These are phyloP conservation scores for Phyllosticta capitalensis DNA, from an alignment of 2,329 filamentous ascomycete species.

Conservation along the genomic window DNA sequence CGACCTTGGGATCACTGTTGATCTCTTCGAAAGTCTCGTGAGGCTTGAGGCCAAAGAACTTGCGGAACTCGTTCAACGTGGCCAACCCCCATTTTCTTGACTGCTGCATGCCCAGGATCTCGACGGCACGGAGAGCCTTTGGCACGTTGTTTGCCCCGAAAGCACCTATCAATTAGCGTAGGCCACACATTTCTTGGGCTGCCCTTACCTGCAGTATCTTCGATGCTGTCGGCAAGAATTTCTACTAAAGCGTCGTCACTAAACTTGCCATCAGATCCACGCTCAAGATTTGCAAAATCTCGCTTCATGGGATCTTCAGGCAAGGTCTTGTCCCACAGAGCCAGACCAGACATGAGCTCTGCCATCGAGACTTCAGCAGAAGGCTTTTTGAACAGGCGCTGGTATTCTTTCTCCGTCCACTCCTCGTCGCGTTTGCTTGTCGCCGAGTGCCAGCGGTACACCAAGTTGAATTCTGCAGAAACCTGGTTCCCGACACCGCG, in stretches of 20 bases:
- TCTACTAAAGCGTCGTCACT: constrained; percentile 65
- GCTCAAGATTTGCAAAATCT: constrained; percentile 55
- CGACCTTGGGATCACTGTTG: constrained; percentile 64
- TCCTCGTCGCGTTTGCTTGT: constrained; percentile 64
- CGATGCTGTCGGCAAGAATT: constrained; percentile 56
- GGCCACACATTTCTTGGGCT: background rate
- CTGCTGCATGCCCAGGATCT: constrained; percentile 70
- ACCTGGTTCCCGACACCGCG: constrained; percentile 71
- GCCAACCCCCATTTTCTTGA: constrained; percentile 68
- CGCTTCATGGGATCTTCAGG: constrained; percentile 57
- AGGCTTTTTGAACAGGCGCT: constrained; percentile 35
- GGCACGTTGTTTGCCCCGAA: constrained; percentile 60
- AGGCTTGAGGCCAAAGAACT: constrained; percentile 67
- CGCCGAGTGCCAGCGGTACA: constrained; percentile 78
- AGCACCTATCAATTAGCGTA: constrained; percentile 18
- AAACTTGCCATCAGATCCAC: constrained; percentile 58
- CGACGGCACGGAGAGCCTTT: constrained; percentile 59
- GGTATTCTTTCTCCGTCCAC: constrained; percentile 54
- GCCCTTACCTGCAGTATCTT: constrained; percentile 40
- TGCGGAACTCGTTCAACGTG: constrained; percentile 73
- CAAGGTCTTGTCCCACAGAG: constrained; percentile 50
- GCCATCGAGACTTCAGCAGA: constrained; percentile 44
- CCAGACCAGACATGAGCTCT: constrained; percentile 53
- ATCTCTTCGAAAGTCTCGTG: constrained; percentile 74
- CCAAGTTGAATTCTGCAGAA: constrained; percentile 77